These are phyloP conservation scores for Diplodia sapinea DNA, from an alignment of 2,329 filamentous ascomycete genomes.

Conservation along the genomic window DNA sequence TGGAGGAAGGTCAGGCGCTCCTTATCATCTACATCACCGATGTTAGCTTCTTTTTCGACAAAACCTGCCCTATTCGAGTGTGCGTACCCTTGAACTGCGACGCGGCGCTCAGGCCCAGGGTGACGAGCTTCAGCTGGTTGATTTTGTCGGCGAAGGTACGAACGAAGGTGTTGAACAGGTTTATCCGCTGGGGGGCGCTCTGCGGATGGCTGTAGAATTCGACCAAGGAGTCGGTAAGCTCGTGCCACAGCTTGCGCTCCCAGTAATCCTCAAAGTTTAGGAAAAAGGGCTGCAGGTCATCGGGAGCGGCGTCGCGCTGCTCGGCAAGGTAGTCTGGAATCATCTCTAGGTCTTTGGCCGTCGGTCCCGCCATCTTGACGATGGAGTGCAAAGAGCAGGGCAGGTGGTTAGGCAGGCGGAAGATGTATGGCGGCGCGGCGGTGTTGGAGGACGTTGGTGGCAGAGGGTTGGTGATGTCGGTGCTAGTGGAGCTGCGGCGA, in stretches of 20 bases:
- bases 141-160: constrained; percentile 97
- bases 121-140: constrained; percentile 97
- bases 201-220: constrained; percentile 84
- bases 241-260: constrained; percentile 99
- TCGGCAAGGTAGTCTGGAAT: constrained; percentile 92
- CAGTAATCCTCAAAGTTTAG: constrained; percentile 94
- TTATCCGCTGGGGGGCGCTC: constrained; percentile 82
- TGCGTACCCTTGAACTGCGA: constrained; percentile 75
- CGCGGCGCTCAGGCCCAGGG: constrained; percentile 84
- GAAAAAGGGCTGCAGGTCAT: constrained; percentile 85
- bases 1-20: constrained; percentile 86
- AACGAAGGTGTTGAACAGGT: constrained; percentile 93
- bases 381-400: neutral
- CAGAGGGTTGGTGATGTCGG: constrained; percentile 34
- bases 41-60: constrained; percentile 33
- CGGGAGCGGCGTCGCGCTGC: constrained; percentile 84
- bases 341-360: constrained; percentile 78
- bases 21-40: constrained; percentile 70
- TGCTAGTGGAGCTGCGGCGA: constrained; percentile 31
- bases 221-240: constrained; percentile 87
- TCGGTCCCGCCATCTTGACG: constrained; percentile 41
- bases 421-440: constrained; percentile 19
- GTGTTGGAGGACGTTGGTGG: constrained; percentile 31
- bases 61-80: neutral
- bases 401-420: constrained; percentile 2